A percentile compares a stretch with the other conserved stretches of the same genome.
Conservation (phyloP, 371 early-diverging fungal species). For the Nematocida sp. region DNA sequence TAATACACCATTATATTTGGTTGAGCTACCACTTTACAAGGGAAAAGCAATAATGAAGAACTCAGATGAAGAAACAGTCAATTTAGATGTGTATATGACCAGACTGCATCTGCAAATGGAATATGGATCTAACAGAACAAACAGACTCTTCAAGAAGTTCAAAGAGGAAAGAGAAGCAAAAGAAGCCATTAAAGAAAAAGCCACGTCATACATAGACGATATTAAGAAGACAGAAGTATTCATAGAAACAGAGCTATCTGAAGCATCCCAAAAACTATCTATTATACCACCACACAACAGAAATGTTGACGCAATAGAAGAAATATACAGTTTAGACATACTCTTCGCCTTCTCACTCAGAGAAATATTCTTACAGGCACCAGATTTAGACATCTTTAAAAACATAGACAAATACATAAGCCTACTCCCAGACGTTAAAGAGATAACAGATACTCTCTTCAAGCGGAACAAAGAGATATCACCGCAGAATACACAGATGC, state of each 20-base stretch:
- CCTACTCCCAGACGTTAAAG: too few species aligned
- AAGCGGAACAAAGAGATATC: too few species aligned
- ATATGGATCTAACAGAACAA: background rate
- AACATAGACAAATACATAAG: too few species aligned
- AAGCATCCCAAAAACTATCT: background rate
- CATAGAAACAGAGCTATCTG: too few species aligned
- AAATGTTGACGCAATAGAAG: background rate
- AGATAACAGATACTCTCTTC: too few species aligned
- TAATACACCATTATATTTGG: background rate
- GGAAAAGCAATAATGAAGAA: conserved; percentile 11
- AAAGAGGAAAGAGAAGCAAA: conserved; percentile 4
- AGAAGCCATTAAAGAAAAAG: background rate
- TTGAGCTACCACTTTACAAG: conserved; percentile 1
- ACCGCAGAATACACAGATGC: background rate
- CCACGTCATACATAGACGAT: too few species aligned
- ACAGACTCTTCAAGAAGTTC: conserved; percentile 6
- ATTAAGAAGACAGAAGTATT: too few species aligned
- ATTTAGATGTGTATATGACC: too few species aligned
- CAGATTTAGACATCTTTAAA: too few species aligned
- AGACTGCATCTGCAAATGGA: background rate
- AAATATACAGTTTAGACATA: conserved; percentile 22
- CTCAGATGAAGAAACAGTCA: background rate
- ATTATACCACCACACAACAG: conserved; percentile 17
- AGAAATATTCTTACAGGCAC: too few species aligned
- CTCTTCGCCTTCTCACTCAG: too few species aligned